Base-by-base conservation (phyloP, 106 monocot genomes). In the Dendrobium catenatum region DNA sequence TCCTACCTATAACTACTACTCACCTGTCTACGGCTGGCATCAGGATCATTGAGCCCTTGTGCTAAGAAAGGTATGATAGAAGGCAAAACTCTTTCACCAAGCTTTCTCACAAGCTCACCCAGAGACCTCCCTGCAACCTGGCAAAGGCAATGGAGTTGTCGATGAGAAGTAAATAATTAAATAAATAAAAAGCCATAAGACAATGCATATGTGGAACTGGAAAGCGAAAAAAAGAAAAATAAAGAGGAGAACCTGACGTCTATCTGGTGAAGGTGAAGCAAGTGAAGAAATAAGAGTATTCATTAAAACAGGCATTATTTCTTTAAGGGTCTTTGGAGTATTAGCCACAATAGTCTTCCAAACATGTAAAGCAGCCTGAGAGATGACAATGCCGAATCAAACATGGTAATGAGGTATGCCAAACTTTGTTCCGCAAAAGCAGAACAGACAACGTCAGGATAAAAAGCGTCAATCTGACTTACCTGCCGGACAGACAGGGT, bases 341-440 rank as follows among this genome's bases (percentile, higher is more conserved):
- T 99, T 99, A 42, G 95, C 91, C 29, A 99, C 98, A 82, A 99
- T 91, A 51, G 98, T 99, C 83, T 99, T 99, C 98, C 98, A 99
- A 22, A 99, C 98, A 83, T 99, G 98, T 79, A 95, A 58, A 66
- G 98, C 95, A 86, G 93, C 95, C 98, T 99, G 86, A 82, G 19
- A 74, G 40, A 82, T 27, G 77, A 51, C 59, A 66, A 19, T 5
- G n/a, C 16, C 29, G 49, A 22, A 75, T n/a, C 48, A 56, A 58
- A 78, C 0, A 19, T 19, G 5, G 41, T 1, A 55, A 37, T 29
- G 19, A 55, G 77, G 29, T 16, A 18, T 10, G 3, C 55, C 9
- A 55, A 11, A 15, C 55, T 8, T 27, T 29, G 55, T 13, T 9
- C 9, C 42, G 20, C 13, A 74, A 13, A 54, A 59, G 46, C 41